These are phyloP conservation scores for Phaeotremella skinneri DNA, from an alignment of 768 basidiomycete species.

Conservation along the genomic window DNA sequence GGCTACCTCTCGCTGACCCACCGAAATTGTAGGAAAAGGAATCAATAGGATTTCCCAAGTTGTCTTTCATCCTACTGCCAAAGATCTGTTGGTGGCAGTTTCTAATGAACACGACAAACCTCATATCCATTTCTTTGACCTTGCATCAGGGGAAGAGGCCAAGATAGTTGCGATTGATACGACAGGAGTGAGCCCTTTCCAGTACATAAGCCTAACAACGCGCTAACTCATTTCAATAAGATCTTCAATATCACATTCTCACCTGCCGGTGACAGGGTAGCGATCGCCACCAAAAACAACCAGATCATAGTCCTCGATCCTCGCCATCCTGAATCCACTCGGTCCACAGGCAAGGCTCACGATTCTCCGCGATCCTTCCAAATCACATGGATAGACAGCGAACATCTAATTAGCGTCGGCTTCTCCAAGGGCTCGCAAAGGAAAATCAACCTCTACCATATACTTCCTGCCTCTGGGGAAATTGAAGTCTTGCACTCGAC, in stretches of 20 bases:
- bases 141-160: conserved; percentile 23
- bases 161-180: conserved; percentile 23
- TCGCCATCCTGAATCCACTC: conserved; percentile 20
- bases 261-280: conserved; percentile 40
- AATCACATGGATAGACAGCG: conserved; percentile 46
- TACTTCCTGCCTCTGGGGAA: conserved; percentile 10
- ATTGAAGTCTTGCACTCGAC: conserved; percentile 29
- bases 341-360: conserved; percentile 37
- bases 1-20: too few species aligned
- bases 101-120: conserved; percentile 50
- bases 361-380: conserved; percentile 51
- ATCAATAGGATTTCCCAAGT: conserved; percentile 50
- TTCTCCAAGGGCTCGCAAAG: conserved; percentile 50
- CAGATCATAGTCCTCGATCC: conserved; percentile 50
- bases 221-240: not conserved
- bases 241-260: conserved; percentile 48
- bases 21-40: conserved; percentile 22
- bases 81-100: conserved; percentile 42
- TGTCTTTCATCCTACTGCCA: conserved; percentile 48
- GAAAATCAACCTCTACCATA: conserved; percentile 47
- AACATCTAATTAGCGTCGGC: conserved; percentile 49
- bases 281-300: conserved; percentile 51
- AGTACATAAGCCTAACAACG: not conserved
- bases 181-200: conserved; percentile 30
- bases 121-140: conserved; percentile 44